Evolutionary conservation across 2,329 filamentous ascomycete species (phyloP), one percentile per base, ranked within the genome.

Genomic region (Gaeumannomyces sp.): DNA sequence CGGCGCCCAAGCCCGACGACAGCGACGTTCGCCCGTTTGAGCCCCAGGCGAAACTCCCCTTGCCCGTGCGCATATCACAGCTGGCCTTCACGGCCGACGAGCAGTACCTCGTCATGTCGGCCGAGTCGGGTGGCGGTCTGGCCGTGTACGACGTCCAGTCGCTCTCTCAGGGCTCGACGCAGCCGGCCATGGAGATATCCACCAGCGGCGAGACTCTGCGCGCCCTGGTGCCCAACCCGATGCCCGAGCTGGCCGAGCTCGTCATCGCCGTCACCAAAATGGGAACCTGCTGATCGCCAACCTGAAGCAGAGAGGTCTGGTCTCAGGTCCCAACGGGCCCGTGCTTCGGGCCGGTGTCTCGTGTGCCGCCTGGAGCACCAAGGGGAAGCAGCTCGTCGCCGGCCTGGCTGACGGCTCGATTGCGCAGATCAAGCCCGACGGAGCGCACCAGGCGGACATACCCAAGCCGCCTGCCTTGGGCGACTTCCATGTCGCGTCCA

Each of bases 21-120:
- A 83, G 82, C 66, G 87, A 93, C 68, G 79, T 89, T 64, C 87
- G 89, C 67, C 73, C 82, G 16, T 96, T 96, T 71, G 80, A 86
- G 66, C 90, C 93, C 3, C 87, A 94, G 73, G 80, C 91, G 63
- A 89, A 83, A 66, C 83, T 98, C 8, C 80, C 87, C 1, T 83
- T 96, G 71, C 85, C 90, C 13, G 84, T 87, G 72, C 88, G 90
- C 70, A 85, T 97, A 64, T 96, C 92, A 14, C 95, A 99, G 75
- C 82, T 99, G 27, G 88, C 89, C 22, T 99, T 99, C 75, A 94
- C 92, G 0, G 85, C 91, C n/a, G 91, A 96, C 71, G 96, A 97
- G 73, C 87, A 86, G 70, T 92, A 90, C 70, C 80, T 99, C 66
- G 85, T 97, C 50, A 80, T 97, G 31, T 92, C 92, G 14, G 91